Base-by-base conservation (phyloP, 2,329 filamentous ascomycete species). In the Bipolaris cookei region DNA sequence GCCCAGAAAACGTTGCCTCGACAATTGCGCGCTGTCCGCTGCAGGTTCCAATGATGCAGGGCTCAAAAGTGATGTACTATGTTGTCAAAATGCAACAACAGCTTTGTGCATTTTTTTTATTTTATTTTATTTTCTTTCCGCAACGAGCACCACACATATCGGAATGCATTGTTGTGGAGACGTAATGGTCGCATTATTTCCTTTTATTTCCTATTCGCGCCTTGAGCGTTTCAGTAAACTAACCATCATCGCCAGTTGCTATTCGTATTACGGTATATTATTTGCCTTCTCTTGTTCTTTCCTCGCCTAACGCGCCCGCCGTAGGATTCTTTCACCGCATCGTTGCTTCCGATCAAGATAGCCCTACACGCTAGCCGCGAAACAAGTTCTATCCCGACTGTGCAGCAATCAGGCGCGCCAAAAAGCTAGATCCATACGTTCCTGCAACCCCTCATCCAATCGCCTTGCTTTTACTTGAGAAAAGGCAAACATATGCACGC, bases 401-500 rank as follows among this genome's bases (percentile, higher is more conserved):
- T 44, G 52, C 52, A 54, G 52, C 38, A 28, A 28, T 28, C 38
- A 21, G 18, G 38, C 8, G 38, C 28, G 38, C 25, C 30, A 6
- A 44, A 39, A 28, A 43, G 38, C 46, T 54, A 54, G 52, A 50
- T 38, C 52, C 38, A 54, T 54, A 32, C 11, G 48, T 54, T 50
- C 38, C 52, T 39, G 45, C 30, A 41, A 16, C 28, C 28, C 37
- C 41, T 18, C 8, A n/a, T 21, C 18, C 18, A 18, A 11, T 21
- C 7, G 10, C 37, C 37, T 10, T 39, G 16, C 3, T 23, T 13
- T 41, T 23, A 4, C 16, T 41, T 41, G 20, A 14, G 37, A 41
- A 41, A 28, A 34, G 28, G 44, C n/a, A 18, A 35, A 21, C 16
- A 53, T 30, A 28, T 44, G 42, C n/a, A 32, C 25, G 16, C 16